These are phyloP conservation scores for Sphagnum magellanicum DNA, from an alignment of 228 moss, liverwort and hornwort genomes.

Conservation along the genomic window DNA sequence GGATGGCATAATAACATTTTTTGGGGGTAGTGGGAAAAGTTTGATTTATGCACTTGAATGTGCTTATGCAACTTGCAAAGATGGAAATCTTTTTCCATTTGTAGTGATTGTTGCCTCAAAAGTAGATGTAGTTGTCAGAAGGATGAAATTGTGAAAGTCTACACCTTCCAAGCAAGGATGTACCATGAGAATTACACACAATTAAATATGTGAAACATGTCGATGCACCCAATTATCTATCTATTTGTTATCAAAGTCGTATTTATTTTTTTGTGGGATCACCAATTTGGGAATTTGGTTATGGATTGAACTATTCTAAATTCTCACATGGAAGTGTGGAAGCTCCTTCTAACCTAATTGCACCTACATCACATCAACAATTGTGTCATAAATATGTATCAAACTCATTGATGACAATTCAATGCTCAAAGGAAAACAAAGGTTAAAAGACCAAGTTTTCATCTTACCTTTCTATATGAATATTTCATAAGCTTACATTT, in stretches of 20 bases:
- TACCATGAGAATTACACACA: slow-evolving; percentile 43
- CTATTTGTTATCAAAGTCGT: slow-evolving; percentile 45
- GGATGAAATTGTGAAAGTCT: slow-evolving; percentile 38
- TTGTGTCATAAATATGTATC: slow-evolving; percentile 32
- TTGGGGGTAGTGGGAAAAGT: slow-evolving; percentile 10
- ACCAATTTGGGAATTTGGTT: slow-evolving; percentile 42
- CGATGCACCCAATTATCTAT: slow-evolving; percentile 43
- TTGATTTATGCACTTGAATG: slow-evolving; percentile 52
- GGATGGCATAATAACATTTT: slow-evolving; percentile 28
- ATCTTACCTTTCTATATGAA: no score
- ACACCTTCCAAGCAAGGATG: slow-evolving; percentile 49
- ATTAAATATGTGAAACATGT: slow-evolving; percentile 54
- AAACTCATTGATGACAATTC: background rate
- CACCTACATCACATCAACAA: slow-evolving; percentile 10
- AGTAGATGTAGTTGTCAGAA: slow-evolving; percentile 41
- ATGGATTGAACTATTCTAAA: slow-evolving; percentile 56
- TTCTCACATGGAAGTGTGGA: slow-evolving; percentile 18
- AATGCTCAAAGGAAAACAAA: slow-evolving; percentile 23
- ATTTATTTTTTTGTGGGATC: slow-evolving; percentile 53
- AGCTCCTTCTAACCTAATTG: background rate
- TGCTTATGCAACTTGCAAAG: slow-evolving; percentile 35
- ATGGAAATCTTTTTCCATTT: slow-evolving; percentile 13
- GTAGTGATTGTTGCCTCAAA: slow-evolving; percentile 26
- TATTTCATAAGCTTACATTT: no score
- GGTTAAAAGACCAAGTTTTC: slow-evolving; percentile 5